A percentile compares a stretch with the other conserved stretches of the same genome.
Conservation (phyloP, 2,329 filamentous ascomycete genomes). For the Huntiella moniliformis region DNA sequence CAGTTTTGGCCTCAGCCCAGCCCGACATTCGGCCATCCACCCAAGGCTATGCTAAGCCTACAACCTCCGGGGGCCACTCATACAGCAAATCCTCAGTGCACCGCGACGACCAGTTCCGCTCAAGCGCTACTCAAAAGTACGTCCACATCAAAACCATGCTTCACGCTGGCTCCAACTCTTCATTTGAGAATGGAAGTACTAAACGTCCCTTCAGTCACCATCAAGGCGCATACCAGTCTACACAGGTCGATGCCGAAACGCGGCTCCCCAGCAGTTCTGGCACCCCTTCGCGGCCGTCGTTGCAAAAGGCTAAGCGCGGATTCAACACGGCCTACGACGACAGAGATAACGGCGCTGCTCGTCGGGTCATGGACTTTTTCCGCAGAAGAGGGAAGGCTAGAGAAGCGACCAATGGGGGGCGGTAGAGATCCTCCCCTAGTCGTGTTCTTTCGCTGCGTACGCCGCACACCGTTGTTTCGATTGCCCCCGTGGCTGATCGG, state of each 20-base stretch:
- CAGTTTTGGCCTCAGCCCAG: conserved; percentile 34
- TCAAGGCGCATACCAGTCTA: conserved; percentile 24
- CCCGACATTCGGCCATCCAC: neutral
- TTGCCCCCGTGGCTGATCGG: neutral
- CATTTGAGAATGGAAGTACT: conserved; percentile 22
- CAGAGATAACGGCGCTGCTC: conserved; percentile 56
- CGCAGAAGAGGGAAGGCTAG: conserved; percentile 58
- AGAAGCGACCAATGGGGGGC: conserved; percentile 10
- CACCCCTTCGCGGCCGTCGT: conserved; percentile 28
- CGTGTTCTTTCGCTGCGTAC: conserved; percentile 9
- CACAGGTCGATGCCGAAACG: conserved; percentile 24
- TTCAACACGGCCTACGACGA: conserved; percentile 84
- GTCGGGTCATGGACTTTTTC: conserved; percentile 98
- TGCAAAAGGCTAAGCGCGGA: conserved; percentile 64
- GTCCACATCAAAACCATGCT: conserved; percentile 26
- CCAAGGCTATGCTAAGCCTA: conserved; percentile 6
- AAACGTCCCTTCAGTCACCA: conserved; percentile 20
- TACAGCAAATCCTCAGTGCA: neutral
- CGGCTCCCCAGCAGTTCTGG: conserved; percentile 18
- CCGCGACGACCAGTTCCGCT: conserved; percentile 14
- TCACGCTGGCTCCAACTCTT: conserved; percentile 35
- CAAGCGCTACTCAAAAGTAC: conserved; percentile 24
- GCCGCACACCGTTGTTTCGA: neutral
- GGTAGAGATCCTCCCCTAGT: conserved; percentile 10
- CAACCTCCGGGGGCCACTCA: conserved; percentile 9